Conservation (phyloP, 345 rosid species). For the Eucalyptus caleyi region DNA sequence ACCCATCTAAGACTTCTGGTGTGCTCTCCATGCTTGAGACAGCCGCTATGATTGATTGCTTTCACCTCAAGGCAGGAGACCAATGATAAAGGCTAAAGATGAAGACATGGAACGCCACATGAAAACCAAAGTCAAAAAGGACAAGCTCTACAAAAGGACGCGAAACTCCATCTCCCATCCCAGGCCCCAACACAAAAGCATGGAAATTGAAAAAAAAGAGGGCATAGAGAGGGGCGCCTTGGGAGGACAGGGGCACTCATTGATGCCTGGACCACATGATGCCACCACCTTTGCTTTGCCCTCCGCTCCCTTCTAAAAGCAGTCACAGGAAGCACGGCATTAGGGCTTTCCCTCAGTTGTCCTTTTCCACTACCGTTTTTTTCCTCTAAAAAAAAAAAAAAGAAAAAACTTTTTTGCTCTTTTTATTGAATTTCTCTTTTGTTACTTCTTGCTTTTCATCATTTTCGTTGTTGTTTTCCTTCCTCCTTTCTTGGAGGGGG, state of each 20-base stretch:
- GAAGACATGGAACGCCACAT: not conserved
- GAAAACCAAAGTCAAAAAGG: not conserved
- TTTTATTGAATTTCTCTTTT: not conserved
- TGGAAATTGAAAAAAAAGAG: not conserved
- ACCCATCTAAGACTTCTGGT: not conserved
- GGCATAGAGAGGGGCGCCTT: not conserved
- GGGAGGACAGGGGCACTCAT: not conserved
- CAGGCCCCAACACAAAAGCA: not conserved
- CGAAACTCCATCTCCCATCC: not conserved
- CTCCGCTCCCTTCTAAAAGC: not conserved
- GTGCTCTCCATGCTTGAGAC: not conserved
- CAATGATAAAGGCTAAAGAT: not conserved
- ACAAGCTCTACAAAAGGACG: not conserved
- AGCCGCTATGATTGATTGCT: not conserved
- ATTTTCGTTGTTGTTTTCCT: not conserved
- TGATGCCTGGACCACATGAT: slow-evolving; percentile 20
- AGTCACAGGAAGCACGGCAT: not conserved
- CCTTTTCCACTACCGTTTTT: not conserved
- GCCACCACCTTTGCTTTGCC: slow-evolving; percentile 2
- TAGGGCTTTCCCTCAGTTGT: not conserved
- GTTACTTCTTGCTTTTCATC: not conserved
- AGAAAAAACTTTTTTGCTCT: not conserved
- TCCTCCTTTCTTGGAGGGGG: not conserved
- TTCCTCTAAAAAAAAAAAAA: not conserved
- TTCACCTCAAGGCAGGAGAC: not conserved